Conservation (phyloP, 495 filamentous ascomycete species). For the Penicillium cataractarum region DNA sequence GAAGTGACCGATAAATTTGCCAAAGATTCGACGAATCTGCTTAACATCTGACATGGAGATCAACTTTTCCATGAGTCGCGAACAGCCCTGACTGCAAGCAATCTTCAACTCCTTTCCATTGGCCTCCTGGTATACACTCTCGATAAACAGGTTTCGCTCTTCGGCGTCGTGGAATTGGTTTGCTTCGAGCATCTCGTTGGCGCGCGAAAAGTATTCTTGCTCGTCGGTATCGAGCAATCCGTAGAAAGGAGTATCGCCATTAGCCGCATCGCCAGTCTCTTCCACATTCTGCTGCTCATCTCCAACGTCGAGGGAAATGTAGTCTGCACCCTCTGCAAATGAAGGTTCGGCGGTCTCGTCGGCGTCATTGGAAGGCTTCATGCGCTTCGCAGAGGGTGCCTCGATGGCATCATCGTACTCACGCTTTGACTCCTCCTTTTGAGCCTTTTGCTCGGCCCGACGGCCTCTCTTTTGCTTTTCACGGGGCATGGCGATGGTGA, state of each 20-base stretch:
- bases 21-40: conserved; percentile 85
- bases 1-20: conserved; percentile 86
- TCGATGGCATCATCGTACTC: conserved; percentile 48
- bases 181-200: conserved; percentile 83
- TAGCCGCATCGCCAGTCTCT: conserved; percentile 10
- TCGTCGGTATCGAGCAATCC: conserved; percentile 88
- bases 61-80: conserved; percentile 86
- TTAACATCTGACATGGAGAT: conserved; percentile 76
- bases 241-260: conserved; percentile 69
- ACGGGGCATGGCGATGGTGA: conserved; percentile 45
- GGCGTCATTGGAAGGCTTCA: conserved; percentile 36
- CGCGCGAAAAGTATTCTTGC: conserved; percentile 89
- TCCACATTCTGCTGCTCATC: conserved; percentile 21
- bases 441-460: conserved; percentile 57
- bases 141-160: conserved; percentile 77
- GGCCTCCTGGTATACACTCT: conserved; percentile 84
- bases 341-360: conserved; percentile 30
- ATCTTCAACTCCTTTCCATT: conserved; percentile 93
- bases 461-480: conserved; percentile 72
- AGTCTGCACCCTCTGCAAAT: conserved; percentile 31
- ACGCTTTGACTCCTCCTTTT: conserved; percentile 48
- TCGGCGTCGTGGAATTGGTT: conserved; percentile 81
- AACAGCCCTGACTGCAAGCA: conserved; percentile 92
- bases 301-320: conserved; percentile 40
- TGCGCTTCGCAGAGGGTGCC: conserved; percentile 41